phyloP scores from a whole-genome alignment of 257 asterid genomes.

The Fraxinus cuspidata region DNA sequence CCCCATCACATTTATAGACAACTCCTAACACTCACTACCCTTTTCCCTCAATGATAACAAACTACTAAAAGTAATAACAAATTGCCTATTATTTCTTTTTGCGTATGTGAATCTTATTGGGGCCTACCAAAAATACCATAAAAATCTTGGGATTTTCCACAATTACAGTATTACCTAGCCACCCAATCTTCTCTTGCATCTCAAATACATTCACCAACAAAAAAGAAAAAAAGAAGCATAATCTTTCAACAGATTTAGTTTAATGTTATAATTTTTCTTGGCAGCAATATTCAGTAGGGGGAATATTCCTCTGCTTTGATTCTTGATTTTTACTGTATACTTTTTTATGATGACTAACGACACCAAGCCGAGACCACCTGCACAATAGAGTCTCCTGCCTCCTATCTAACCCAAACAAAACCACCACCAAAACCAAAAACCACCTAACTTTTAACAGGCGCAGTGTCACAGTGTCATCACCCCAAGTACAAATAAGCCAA shows the following conservation, averaged over 20 bases:
- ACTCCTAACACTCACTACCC: no score
- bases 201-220: slow-evolving; percentile 1
- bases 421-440: neutral
- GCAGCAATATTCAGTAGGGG: neutral
- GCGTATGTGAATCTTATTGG: no score
- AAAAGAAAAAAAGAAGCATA: neutral
- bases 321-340: neutral
- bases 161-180: slow-evolving; percentile 1
- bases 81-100: no score
- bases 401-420: neutral
- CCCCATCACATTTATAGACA: no score
- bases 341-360: neutral
- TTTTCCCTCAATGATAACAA: no score
- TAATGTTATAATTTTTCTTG: neutral
- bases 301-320: neutral
- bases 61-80: no score
- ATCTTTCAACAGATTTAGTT: neutral
- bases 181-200: slow-evolving; percentile 2
- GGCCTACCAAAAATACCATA: no score
- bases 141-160: no score
- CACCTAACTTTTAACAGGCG: neutral
- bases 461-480: neutral
- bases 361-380: neutral
- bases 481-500: neutral
- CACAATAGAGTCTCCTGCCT: neutral